Base-by-base conservation (phyloP, 345 rosid species). In the Viola odorata region DNA sequence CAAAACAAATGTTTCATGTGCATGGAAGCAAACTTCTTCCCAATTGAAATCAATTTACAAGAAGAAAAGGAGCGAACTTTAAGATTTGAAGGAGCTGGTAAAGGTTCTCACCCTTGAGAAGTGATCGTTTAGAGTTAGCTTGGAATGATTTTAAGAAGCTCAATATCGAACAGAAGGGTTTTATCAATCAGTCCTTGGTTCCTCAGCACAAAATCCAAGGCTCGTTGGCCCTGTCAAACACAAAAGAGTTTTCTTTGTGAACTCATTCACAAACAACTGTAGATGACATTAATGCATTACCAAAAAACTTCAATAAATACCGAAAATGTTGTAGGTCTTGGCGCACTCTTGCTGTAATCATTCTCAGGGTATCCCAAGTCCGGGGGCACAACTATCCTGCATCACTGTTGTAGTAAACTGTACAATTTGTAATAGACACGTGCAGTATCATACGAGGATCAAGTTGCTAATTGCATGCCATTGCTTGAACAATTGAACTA, bases 351-450 rank as follows among this genome's bases (percentile, higher is more conserved):
- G 80, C 82, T 92, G 88, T 39, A 87, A 74, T 89, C 95, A 74
- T 85, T 85, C 61, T 72, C 97, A 12, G 98, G 98, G 78, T 89
- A 89, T 73, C 97, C 98, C 61, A 89, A 64, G 63, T 92, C 98
- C 14, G 98, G 98, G 3, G 96, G 98, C 71, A 89, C 98, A 77
- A 85, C 76, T 69, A 89, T 78, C 97, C 97, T 89, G 95, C 85
- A 81, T 70, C 69, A 72, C 84, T 81, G 83, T 64, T 23, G 63
- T 75, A 40, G 73, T 66, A 59, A 50, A 61, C 69, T 32, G 71
- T 71, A 67, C 70, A 68, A 75, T 45, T 66, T 69, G 60, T 59
- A 57, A 14, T 55, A 44, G 14, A 56, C 38, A 60, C 39, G 45
- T 15, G 36, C 39, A 16, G 12, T 55, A 38, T 57, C 47, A 60